A percentile compares a stretch with the other conserved stretches of the same genome.
phyloP scores from a whole-genome alignment of 805 yeast species.

The Debaryomyces tyrocola region DNA sequence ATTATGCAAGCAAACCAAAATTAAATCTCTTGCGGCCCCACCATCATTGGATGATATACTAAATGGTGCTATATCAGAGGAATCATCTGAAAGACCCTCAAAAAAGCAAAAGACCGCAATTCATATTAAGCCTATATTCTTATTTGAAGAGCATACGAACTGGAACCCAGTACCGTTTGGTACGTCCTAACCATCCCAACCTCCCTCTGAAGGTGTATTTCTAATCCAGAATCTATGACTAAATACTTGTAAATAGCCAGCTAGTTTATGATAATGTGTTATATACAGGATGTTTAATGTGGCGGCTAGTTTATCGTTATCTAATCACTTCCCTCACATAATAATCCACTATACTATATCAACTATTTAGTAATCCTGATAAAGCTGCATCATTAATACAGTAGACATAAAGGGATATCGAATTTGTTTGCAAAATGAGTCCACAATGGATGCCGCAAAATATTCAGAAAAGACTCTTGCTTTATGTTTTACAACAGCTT shows the following conservation, averaged over 20 bases:
- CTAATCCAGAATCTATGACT: neutral
- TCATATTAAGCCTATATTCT: conserved; percentile 4
- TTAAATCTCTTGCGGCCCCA: conserved; percentile 14
- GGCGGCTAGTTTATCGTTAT: neutral
- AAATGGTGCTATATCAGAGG: conserved; percentile 12
- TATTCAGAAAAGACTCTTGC: conserved; percentile 76
- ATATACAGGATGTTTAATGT: neutral
- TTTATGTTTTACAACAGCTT: conserved; percentile 77
- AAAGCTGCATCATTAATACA: neutral
- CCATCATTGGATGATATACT: conserved; percentile 27
- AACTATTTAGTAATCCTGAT: neutral
- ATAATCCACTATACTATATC: too few species aligned
- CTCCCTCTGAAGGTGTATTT: neutral
- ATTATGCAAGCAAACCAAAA: conserved; percentile 2
- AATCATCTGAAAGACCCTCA: conserved; percentile 5
- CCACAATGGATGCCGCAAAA: conserved; percentile 79
- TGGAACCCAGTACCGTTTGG: conserved; percentile 65
- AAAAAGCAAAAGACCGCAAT: conserved; percentile 7
- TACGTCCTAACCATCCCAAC: conserved; percentile 3
- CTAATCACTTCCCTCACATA: neutral
- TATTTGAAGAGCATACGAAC: conserved; percentile 30
- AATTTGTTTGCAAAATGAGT: conserved; percentile 12
- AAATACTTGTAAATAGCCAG: neutral
- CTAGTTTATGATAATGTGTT: neutral
- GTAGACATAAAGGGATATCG: neutral